phyloP scores from a whole-genome alignment of 2,329 filamentous ascomycete species.

The Samsoniella hepiali region DNA sequence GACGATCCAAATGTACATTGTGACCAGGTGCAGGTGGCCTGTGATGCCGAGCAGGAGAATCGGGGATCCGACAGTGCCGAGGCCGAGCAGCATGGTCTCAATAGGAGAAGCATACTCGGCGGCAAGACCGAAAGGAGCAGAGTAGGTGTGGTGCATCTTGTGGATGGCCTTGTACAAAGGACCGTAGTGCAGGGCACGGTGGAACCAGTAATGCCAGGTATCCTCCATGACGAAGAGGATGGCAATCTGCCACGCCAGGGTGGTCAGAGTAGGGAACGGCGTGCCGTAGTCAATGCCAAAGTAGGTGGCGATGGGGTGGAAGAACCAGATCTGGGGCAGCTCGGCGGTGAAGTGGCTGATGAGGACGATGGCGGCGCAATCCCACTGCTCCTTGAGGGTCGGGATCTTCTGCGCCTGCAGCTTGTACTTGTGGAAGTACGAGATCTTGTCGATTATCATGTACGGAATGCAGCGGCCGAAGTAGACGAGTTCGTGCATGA shows the following conservation, averaged over 20 bases:
- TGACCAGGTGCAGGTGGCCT: constrained; percentile 86
- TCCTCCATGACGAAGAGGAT: constrained; percentile 97
- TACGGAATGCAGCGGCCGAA: constrained; percentile 89
- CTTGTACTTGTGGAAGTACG: constrained; percentile 90
- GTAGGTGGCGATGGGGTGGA: constrained; percentile 93
- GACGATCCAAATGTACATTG: constrained; percentile 97
- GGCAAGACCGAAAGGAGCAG: constrained; percentile 90
- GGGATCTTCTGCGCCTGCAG: constrained; percentile 88
- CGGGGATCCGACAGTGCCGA: constrained; percentile 79
- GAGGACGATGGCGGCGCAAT: constrained; percentile 89
- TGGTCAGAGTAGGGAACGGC: constrained; percentile 81
- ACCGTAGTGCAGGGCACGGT: constrained; percentile 89
- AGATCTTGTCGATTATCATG: constrained; percentile 86
- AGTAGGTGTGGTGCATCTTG: constrained; percentile 99
- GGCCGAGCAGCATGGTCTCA: constrained; percentile 90
- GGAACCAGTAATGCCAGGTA: constrained; percentile 97
- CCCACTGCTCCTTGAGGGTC: constrained; percentile 88
- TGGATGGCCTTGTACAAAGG: constrained; percentile 95
- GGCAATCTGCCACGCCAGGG: constrained; percentile 85
- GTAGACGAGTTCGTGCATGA: constrained; percentile 92
- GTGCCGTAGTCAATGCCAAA: constrained; percentile 85
- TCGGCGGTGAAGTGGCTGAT: constrained; percentile 97
- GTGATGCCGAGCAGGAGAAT: constrained; percentile 82
- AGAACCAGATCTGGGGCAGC: constrained; percentile 97
- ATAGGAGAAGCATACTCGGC: constrained; percentile 98